Evolutionary conservation across 129 eudicot genomes (phyloP), one percentile per base, ranked within the genome.

Genomic region (Apium graveolens): DNA sequence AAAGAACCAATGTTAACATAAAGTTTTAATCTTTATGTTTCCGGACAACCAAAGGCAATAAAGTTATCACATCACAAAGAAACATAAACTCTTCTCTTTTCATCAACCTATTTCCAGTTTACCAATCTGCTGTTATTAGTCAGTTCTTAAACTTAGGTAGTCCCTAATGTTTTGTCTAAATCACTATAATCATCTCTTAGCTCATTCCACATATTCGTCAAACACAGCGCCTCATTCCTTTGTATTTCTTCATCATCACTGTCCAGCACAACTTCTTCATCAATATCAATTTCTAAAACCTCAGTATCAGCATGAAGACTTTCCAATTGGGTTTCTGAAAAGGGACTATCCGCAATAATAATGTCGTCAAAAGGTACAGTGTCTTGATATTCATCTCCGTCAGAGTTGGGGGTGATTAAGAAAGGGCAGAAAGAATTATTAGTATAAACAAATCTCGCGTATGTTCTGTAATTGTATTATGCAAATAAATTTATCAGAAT

Each of bases 181-280:
- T 37, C 8, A 42, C 49, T 38, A 39, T 8, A 24, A 12, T 73
- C 4, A 42, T 73, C 76, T 73, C 17, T 73, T n/a, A 26, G 46
- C n/a, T 21, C 29, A 16, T 43, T 73, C 43, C 13, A 3, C 76
- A 73, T 74, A 69, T 78, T 82, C 51, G 53, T 53, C 42, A 44
- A 29, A 31, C 46, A 34, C 39, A 11, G 73, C 44, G 12, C 66
- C 11, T 82, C 75, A 44, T 75, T 75, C 21, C 63, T 27, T 11
- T 78, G 26, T 32, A 68, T 68, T 55, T n/a, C 81, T 80, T 91
- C 98, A 82, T 93, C 97, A 63, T 93, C 98, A 87, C 97, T 93
- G 73, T 93, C 98, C 85, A 83, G 85, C 74, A 86, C 95, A 41
- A 90, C 80, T 78, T 86, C 89, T 80, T 87, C 81, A 11, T 85